phyloP scores from a whole-genome alignment of 169 alveolate species.

The Plasmodium coatneyi region DNA sequence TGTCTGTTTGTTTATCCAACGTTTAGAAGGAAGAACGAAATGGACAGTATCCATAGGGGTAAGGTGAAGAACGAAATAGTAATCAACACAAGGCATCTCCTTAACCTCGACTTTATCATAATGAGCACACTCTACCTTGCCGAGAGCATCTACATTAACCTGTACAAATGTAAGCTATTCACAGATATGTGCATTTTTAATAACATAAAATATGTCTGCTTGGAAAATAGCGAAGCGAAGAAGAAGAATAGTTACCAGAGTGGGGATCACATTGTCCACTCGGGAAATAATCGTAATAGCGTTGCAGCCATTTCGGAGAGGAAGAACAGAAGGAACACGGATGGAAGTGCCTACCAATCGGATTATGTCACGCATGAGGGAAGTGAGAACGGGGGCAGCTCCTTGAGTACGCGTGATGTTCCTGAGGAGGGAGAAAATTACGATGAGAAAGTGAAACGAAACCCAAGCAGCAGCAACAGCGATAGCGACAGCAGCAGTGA shows the following conservation, averaged over 20 bases:
- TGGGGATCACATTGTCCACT: neutral
- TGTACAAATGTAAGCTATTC: slow-evolving; percentile 51
- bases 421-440: neutral
- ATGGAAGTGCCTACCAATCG: neutral
- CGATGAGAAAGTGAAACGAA: neutral
- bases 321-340: neutral
- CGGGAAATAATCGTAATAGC: neutral
- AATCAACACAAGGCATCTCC: slow-evolving; percentile 16
- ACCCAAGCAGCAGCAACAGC: no score
- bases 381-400: neutral
- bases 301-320: neutral
- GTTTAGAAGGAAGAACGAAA: slow-evolving; percentile 7
- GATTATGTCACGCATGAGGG: neutral
- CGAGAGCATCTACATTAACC: slow-evolving; percentile 46
- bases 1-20: neutral
- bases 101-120: slow-evolving; percentile 37
- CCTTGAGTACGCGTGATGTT: neutral
- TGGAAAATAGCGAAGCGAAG: slow-evolving; percentile 25
- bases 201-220: slow-evolving; percentile 50
- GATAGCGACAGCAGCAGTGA: neutral
- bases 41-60: neutral
- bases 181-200: slow-evolving; percentile 74
- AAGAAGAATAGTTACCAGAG: slow-evolving; percentile 3
- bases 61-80: slow-evolving; percentile 20
- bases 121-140: slow-evolving; percentile 9